Evolutionary conservation across 441 rosid genomes (phyloP), one percentile per base, ranked within the genome.

Genomic region (Adansonia grandidieri): DNA sequence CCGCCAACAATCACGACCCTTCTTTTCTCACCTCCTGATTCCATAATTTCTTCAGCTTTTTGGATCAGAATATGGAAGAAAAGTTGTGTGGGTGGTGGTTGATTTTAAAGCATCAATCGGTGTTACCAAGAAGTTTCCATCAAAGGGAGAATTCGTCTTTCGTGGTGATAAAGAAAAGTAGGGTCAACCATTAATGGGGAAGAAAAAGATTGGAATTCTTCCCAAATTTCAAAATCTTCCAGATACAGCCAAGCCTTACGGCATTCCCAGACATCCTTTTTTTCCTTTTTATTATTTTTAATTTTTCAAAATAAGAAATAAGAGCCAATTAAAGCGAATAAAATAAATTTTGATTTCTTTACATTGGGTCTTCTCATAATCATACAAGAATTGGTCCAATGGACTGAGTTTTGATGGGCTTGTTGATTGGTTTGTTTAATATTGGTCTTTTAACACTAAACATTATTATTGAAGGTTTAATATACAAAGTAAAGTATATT

Each of bases 1-100:
- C 98, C 95, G 47, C 97, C 97, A 6, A 95, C 75, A 22, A 93
- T 85, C 80, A 91, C 90, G 78, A 91, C 86, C 64, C 84, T 85
- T 80, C 74, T 88, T 14, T 61, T 82, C 8, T 62, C 80, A 42
- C 79, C 86, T 44, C 60, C 83, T 0, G 17, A 56, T 56, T 80
- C 83, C 83, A 80, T 80, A 44, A 9, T 48, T 53, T 53, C 48
- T 71, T 51, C 61, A 28, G 19, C 1, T 44, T 40, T 32, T 73
- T 5, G 17, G 7, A 24, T 60, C 22, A 58, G 57, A 61, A 19
- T 61, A 10, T 40, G 15, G 15, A 51, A 24, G 4, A 64, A 37
- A 32, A 11, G 4, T 4, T 13, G 68, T 17, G 1, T 9, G 71
- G 66, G 66, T 42, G 42, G 51, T 48, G 51, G 11, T 13, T 4